phyloP scores from a whole-genome alignment of 768 basidiomycete genomes.

The Cystobasidium ongulense region DNA sequence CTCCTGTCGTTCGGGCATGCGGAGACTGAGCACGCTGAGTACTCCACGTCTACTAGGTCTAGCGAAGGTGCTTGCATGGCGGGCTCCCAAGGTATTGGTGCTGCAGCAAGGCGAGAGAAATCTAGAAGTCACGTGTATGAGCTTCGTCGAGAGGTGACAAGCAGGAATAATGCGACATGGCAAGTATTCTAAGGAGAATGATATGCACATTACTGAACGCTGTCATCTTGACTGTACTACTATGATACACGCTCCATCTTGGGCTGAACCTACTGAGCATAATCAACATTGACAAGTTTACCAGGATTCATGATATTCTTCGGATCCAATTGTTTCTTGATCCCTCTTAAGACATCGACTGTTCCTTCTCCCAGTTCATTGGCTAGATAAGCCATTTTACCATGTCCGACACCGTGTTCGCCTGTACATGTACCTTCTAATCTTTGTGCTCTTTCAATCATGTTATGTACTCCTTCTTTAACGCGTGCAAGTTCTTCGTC shows the following conservation, averaged over 20 bases:
- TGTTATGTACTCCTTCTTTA: slow-evolving; percentile 38
- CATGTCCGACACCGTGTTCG: slow-evolving; percentile 37
- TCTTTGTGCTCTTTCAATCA: slow-evolving; percentile 47
- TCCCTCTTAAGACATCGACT: slow-evolving; percentile 72
- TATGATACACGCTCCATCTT: not conserved
- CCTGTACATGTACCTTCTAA: slow-evolving; percentile 50
- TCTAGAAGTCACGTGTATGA: not conserved
- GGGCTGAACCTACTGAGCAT: not conserved
- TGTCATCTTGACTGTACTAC: not conserved
- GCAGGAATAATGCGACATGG: too few relatives aligned
- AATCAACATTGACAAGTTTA: slow-evolving; percentile 49
- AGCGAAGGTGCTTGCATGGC: slow-evolving; percentile 28
- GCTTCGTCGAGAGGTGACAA: too few relatives aligned
- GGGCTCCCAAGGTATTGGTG: not conserved
- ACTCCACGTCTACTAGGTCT: slow-evolving; percentile 35
- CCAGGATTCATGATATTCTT: slow-evolving; percentile 76
- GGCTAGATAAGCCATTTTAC: slow-evolving; percentile 56
- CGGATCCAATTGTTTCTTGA: slow-evolving; percentile 74
- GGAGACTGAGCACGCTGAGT: slow-evolving; percentile 57
- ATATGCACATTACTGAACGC: not conserved
- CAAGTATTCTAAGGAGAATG: not conserved
- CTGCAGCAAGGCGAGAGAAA: not conserved
- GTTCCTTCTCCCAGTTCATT: slow-evolving; percentile 78
- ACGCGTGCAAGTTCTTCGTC: slow-evolving; percentile 39
- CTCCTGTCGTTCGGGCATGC: slow-evolving; percentile 68